phyloP scores from a whole-genome alignment of 768 basidiomycete genomes.

The Candolleomyces eurysporus region DNA sequence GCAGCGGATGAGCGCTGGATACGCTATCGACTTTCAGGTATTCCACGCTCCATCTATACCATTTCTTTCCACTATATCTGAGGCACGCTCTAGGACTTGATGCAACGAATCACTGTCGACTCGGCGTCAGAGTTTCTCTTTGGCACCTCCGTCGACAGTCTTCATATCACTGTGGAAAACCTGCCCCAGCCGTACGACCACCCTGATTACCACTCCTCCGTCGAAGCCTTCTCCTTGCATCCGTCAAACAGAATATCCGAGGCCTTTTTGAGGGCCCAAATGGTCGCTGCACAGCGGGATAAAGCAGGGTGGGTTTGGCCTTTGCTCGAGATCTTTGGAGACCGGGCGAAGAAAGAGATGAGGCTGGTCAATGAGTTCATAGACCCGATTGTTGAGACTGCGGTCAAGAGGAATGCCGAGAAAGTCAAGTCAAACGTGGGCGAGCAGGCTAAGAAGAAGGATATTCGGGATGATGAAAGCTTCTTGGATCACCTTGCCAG shows the following conservation, averaged over 20 bases:
- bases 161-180: slow-evolving; percentile 34
- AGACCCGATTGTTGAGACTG: slow-evolving; percentile 47
- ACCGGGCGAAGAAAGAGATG: slow-evolving; percentile 42
- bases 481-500: slow-evolving; percentile 42
- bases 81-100: neutral
- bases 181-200: slow-evolving; percentile 52
- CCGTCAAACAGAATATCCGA: slow-evolving; percentile 36
- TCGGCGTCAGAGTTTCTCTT: slow-evolving; percentile 67
- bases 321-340: slow-evolving; percentile 49
- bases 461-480: slow-evolving; percentile 38
- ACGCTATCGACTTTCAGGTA: slow-evolving; percentile 62
- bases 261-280: slow-evolving; percentile 48
- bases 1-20: slow-evolving; percentile 25
- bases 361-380: slow-evolving; percentile 46
- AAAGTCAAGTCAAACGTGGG: neutral
- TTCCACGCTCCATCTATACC: neutral
- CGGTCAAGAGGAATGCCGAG: slow-evolving; percentile 35
- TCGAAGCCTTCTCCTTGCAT: slow-evolving; percentile 9
- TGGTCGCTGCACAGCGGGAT: neutral
- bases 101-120: slow-evolving; percentile 37
- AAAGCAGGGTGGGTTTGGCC: slow-evolving; percentile 38
- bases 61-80: neutral
- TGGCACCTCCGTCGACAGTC: slow-evolving; percentile 53
- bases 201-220: slow-evolving; percentile 27
- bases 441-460: slow-evolving; percentile 4